Conservation (phyloP, 78 protist species). For the Speleostelium caveatum region DNA sequence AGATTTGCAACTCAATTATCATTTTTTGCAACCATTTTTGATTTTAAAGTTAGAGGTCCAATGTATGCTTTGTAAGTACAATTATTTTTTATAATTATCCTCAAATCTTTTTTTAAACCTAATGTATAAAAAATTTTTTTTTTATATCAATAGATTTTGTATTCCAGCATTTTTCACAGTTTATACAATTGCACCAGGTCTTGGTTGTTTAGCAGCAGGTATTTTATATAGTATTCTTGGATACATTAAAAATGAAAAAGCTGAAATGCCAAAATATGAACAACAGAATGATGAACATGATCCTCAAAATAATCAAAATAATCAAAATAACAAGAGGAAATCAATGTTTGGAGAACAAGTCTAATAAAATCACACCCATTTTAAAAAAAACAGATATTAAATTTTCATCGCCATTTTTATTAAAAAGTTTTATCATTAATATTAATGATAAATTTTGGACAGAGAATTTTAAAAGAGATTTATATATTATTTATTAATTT, state of each 20-base stretch:
- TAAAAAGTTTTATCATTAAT: too few species aligned
- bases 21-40: slow-evolving; percentile 28
- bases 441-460: too few species aligned
- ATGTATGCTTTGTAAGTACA: slow-evolving; percentile 8
- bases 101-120: not conserved
- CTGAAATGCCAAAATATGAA: slow-evolving; percentile 22
- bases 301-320: not conserved
- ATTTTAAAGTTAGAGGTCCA: slow-evolving; percentile 49
- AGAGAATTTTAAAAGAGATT: too few species aligned
- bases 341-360: too few species aligned
- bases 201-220: slow-evolving; percentile 54
- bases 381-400: too few species aligned
- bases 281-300: slow-evolving; percentile 35
- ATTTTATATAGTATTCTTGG: slow-evolving; percentile 34
- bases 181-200: slow-evolving; percentile 54
- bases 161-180: slow-evolving; percentile 62
- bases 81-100: not conserved
- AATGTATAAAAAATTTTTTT: not conserved
- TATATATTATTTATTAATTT: too few species aligned
- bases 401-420: too few species aligned
- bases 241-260: slow-evolving; percentile 44
- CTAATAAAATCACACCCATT: too few species aligned
- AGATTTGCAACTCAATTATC: slow-evolving; percentile 2
- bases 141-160: slow-evolving; percentile 9
- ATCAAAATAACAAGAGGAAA: too few species aligned